Evolutionary conservation across 2,329 filamentous ascomycete species (phyloP).

Genomic region (Colletotrichum kahawae): DNA sequence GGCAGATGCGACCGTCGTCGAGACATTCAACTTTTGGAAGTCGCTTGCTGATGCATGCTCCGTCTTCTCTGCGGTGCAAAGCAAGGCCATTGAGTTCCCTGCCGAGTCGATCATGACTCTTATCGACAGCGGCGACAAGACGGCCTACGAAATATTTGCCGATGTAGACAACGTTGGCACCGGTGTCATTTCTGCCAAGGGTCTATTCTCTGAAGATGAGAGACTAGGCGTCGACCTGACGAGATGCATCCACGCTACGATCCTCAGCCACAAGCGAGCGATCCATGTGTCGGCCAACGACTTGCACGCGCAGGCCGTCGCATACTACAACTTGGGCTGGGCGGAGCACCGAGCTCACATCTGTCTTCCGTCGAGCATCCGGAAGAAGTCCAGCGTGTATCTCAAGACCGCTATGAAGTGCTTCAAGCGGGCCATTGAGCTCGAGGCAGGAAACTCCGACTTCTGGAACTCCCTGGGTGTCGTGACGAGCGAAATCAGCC

Average conservation of each 20-base stretch:
- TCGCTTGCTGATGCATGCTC: conserved; percentile 87
- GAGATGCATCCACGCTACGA: conserved; percentile 70
- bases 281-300: conserved; percentile 77
- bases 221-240: conserved; percentile 56
- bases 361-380: conserved; percentile 59
- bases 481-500: conserved; percentile 84
- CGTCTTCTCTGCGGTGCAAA: conserved; percentile 80
- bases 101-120: conserved; percentile 60
- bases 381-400: conserved; percentile 69
- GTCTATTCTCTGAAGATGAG: conserved; percentile 51
- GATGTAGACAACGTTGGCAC: conserved; percentile 70
- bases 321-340: conserved; percentile 97
- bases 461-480: conserved; percentile 98
- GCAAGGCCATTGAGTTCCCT: conserved; percentile 68
- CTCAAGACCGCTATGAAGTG: conserved; percentile 83
- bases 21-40: conserved; percentile 96
- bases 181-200: conserved; percentile 49
- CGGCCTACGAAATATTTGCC: conserved; percentile 65
- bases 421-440: conserved; percentile 95
- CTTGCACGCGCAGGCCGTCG: conserved; percentile 87
- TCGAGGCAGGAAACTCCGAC: conserved; percentile 91
- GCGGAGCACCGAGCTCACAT: conserved; percentile 83
- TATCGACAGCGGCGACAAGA: conserved; percentile 57
- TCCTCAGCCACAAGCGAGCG: conserved; percentile 87
- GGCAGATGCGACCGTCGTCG: conserved; percentile 64